Conservation (phyloP, 108 stramenopile species). For the Fragilaria crotonensis region DNA sequence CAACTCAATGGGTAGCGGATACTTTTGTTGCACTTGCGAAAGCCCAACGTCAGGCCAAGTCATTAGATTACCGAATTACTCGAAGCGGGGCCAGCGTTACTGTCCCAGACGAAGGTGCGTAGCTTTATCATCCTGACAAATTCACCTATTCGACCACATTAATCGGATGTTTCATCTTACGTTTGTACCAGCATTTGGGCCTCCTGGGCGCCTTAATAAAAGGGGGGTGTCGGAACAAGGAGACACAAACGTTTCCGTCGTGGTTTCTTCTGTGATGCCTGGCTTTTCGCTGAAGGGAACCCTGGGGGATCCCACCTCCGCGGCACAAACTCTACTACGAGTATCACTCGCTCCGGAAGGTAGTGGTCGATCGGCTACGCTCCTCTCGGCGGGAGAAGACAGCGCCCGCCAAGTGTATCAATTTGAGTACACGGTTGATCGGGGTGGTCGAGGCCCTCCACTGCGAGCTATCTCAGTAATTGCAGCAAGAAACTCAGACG, state of each 20-base stretch:
- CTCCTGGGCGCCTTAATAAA: constrained; percentile 44
- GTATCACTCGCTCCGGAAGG: constrained; percentile 52
- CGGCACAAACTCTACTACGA: constrained; percentile 40
- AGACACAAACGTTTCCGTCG: constrained; percentile 70
- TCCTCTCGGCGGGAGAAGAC: constrained; percentile 42
- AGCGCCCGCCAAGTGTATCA: constrained; percentile 30
- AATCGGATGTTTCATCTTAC: not conserved
- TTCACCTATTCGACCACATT: not conserved
- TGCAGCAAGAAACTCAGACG: constrained; percentile 21
- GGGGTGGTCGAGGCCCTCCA: constrained; percentile 39
- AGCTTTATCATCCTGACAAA: not conserved
- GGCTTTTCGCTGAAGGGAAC: constrained; percentile 48
- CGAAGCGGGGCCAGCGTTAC: not conserved
- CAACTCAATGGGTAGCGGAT: constrained; percentile 82
- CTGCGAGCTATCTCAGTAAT: constrained; percentile 63
- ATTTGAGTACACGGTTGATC: constrained; percentile 70
- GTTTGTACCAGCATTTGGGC: constrained; percentile 45
- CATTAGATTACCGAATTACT: constrained; percentile 55
- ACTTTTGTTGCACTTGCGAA: constrained; percentile 65
- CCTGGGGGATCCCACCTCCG: constrained; percentile 38
- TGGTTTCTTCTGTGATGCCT: constrained; percentile 25
- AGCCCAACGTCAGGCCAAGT: constrained; percentile 37
- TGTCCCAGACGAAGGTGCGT: constrained; percentile 19
- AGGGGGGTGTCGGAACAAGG: constrained; percentile 46
- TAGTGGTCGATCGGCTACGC: constrained; percentile 37